Percentiles rank a stretch among this genome's conserved stretches.
These are phyloP conservation scores for Rutidosis leptorrhynchoides DNA, from an alignment of 129 eudicot species.

Conservation along the genomic window DNA sequence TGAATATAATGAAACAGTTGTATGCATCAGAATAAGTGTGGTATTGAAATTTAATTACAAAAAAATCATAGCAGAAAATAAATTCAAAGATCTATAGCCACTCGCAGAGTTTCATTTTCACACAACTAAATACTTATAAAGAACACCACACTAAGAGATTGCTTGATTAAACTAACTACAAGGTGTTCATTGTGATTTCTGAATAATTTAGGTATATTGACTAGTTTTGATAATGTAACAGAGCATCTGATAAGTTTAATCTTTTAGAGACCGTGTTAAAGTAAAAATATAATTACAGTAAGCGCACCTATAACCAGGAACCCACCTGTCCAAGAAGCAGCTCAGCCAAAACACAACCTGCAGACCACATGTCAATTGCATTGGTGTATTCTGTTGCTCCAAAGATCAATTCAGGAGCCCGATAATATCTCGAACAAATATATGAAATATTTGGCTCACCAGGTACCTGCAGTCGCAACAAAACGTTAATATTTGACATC, in stretches of 20 bases:
- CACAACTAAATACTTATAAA: not conserved
- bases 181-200: not conserved
- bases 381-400: slow-evolving; percentile 98
- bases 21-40: slow-evolving; percentile 16
- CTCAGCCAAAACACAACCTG: slow-evolving; percentile 96
- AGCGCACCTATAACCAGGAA: not conserved
- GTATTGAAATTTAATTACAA: not conserved
- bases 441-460: slow-evolving; percentile 98
- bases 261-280: too few species aligned
- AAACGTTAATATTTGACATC: slow-evolving; percentile 18
- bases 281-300: not conserved
- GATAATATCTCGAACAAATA: slow-evolving; percentile 91
- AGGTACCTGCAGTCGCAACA: slow-evolving; percentile 50
- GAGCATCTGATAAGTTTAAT: not conserved
- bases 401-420: slow-evolving; percentile 93
- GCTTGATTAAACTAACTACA: not conserved
- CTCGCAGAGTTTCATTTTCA: not conserved
- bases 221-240: not conserved
- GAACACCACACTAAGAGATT: not conserved
- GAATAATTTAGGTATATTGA: too few species aligned
- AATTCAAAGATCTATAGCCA: not conserved
- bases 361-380: slow-evolving; percentile 99
- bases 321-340: slow-evolving; percentile 84
- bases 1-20: slow-evolving; percentile 31
- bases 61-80: not conserved